These are phyloP conservation scores for Phytophthora citrophthora DNA, from an alignment of 352 stramenopile species.

Conservation along the genomic window DNA sequence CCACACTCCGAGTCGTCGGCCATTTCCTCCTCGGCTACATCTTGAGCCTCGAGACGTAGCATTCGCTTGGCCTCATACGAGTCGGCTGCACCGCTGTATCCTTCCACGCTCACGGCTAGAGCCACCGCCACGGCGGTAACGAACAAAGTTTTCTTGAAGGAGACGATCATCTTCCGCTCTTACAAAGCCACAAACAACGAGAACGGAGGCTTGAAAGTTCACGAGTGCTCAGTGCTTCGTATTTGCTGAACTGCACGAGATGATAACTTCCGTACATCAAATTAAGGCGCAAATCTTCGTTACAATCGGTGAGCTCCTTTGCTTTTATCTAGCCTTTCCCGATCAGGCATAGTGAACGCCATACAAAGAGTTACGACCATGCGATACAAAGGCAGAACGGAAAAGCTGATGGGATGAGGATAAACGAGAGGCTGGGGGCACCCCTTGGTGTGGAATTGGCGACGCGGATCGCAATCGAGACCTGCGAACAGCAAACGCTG, in stretches of 20 bases:
- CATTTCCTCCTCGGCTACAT: constrained; percentile 30
- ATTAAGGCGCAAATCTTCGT: constrained; percentile 18
- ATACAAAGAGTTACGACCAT: constrained; percentile 19
- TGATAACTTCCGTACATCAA: constrained; percentile 11
- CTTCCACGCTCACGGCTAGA: constrained; percentile 21
- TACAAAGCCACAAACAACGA: constrained; percentile 5
- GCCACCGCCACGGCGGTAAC: constrained; percentile 32
- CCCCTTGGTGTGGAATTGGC: not conserved
- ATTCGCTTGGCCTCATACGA: constrained; percentile 32
- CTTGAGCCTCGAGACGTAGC: constrained; percentile 19
- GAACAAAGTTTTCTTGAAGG: constrained; percentile 39
- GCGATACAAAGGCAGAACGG: constrained; percentile 17
- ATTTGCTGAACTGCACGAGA: constrained; percentile 2
- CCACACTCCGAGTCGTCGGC: constrained; percentile 32
- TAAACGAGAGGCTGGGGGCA: constrained; percentile 17
- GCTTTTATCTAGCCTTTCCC: constrained; percentile 27
- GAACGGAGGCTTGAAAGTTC: constrained; percentile 21
- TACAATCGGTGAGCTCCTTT: constrained; percentile 12
- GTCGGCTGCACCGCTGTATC: constrained; percentile 23
- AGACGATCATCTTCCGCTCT: constrained; percentile 26
- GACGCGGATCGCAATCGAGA: not conserved
- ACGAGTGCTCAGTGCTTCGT: constrained; percentile 22
- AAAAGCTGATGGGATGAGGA: constrained; percentile 26
- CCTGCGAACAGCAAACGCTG: constrained; percentile 14
- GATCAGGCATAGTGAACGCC: constrained; percentile 11